These are phyloP conservation scores for Diaporthe aspalathi DNA, from an alignment of 2,329 filamentous ascomycete species.

Conservation along the genomic window DNA sequence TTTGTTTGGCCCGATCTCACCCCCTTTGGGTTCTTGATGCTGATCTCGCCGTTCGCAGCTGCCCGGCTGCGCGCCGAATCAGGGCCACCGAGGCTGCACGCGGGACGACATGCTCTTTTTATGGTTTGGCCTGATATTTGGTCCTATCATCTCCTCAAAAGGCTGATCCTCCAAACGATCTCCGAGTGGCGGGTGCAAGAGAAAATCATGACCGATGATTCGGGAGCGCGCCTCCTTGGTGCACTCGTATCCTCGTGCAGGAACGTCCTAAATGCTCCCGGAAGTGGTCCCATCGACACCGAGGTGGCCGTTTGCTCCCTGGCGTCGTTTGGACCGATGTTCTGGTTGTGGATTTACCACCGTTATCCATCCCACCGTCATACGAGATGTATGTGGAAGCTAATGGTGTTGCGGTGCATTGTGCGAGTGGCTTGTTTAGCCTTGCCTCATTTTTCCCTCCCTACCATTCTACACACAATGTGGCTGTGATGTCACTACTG, in stretches of 20 bases:
- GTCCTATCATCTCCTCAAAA: neutral
- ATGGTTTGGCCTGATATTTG: conserved; percentile 29
- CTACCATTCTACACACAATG: neutral
- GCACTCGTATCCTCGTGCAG: neutral
- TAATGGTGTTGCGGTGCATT: neutral
- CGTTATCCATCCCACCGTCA: conserved; percentile 8
- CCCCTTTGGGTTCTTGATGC: conserved; percentile 1
- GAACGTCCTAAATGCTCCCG: neutral
- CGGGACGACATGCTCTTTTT: conserved; percentile 1
- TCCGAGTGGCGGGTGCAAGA: conserved; percentile 20
- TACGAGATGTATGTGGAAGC: conserved; percentile 9
- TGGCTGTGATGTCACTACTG: neutral
- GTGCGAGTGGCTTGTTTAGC: neutral
- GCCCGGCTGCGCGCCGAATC: neutral
- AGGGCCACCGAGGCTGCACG: conserved; percentile 16
- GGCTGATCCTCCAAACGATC: conserved; percentile 26
- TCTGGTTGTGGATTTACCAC: conserved; percentile 4
- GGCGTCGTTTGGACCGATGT: conserved; percentile 19
- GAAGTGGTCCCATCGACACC: conserved; percentile 14
- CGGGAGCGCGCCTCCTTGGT: conserved; percentile 11
- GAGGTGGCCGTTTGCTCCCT: conserved; percentile 12
- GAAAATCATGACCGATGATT: conserved; percentile 21
- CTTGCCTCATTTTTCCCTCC: neutral
- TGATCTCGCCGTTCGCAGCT: conserved; percentile 20
- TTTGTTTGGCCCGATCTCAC: conserved; percentile 28